Conservation (phyloP, 2,329 filamentous ascomycete species). For the Chrysosporium keratinophilum region DNA sequence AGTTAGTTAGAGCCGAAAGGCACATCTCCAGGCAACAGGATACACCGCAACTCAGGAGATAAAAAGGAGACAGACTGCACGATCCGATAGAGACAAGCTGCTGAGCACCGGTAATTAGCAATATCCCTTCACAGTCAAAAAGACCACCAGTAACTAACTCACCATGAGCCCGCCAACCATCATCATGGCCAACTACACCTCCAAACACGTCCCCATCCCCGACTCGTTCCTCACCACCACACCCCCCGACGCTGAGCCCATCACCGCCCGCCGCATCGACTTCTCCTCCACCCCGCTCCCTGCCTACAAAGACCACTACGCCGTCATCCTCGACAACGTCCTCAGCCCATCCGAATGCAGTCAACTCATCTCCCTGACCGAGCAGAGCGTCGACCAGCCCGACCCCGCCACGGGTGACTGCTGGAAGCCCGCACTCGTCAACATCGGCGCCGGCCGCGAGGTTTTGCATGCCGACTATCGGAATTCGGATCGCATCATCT, state of each 20-base stretch:
- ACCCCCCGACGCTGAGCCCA: constrained; percentile 33
- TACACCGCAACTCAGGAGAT: too few relatives aligned
- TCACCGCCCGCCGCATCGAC: constrained; percentile 42
- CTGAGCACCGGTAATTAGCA: too few relatives aligned
- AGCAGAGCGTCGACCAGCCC: constrained; percentile 20
- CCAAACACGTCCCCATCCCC: constrained; percentile 7
- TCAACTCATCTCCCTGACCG: constrained; percentile 44
- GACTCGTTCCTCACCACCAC: constrained; percentile 29
- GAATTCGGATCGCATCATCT: constrained; percentile 67
- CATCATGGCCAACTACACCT: not conserved
- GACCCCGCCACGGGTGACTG: constrained; percentile 15
- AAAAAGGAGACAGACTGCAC: too few relatives aligned
- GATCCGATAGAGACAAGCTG: too few relatives aligned
- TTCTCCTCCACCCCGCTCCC: constrained; percentile 44
- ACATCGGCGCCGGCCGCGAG: constrained; percentile 53
- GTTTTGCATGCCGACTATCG: constrained; percentile 48
- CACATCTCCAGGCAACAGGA: too few relatives aligned
- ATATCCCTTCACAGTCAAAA: too few relatives aligned
- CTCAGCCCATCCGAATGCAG: constrained; percentile 54
- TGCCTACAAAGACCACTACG: constrained; percentile 47
- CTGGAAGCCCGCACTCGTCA: constrained; percentile 62
- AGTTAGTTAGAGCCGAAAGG: too few relatives aligned
- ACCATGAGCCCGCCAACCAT: not conserved
- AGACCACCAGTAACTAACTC: too few relatives aligned
- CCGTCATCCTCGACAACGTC: constrained; percentile 55